phyloP scores from a whole-genome alignment of 805 yeast genomes.

The Candida sonorensis region DNA sequence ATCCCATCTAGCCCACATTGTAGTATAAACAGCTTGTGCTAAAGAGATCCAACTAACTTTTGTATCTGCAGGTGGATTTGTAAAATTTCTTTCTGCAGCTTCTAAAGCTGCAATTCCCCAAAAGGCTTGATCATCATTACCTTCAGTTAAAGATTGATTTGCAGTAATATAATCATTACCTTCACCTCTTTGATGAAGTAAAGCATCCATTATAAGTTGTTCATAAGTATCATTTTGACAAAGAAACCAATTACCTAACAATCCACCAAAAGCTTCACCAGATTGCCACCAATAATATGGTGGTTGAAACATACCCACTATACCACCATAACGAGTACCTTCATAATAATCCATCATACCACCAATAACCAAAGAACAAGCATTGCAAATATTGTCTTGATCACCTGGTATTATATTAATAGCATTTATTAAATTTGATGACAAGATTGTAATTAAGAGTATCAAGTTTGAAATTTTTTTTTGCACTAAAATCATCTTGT shows the following conservation, averaged over 20 bases:
- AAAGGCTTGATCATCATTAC: constrained; percentile 96
- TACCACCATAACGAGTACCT: constrained; percentile 57
- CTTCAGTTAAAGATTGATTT: constrained; percentile 88
- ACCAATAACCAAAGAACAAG: constrained; percentile 51
- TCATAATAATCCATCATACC: constrained; percentile 82
- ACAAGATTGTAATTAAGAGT: neutral
- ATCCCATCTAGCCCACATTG: constrained; percentile 92
- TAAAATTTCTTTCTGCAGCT: constrained; percentile 85
- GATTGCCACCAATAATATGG: constrained; percentile 98
- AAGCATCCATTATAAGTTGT: constrained; percentile 48
- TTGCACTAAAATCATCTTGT: neutral
- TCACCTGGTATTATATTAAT: constrained; percentile 13
- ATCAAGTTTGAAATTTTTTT: neutral
- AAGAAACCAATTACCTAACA: constrained; percentile 71
- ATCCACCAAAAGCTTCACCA: constrained; percentile 89
- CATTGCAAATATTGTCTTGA: constrained; percentile 31
- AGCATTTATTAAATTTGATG: neutral
- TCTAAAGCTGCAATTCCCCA: constrained; percentile 94
- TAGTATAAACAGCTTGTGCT: constrained; percentile 85
- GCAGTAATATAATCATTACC: constrained; percentile 76
- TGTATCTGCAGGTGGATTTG: constrained; percentile 49
- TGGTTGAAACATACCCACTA: constrained; percentile 61
- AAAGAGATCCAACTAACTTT: constrained; percentile 74
- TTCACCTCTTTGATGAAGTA: constrained; percentile 68
- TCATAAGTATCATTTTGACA: constrained; percentile 67